phyloP scores from a whole-genome alignment of 768 basidiomycete species.

The Gloeopeniophorella convolvens region DNA sequence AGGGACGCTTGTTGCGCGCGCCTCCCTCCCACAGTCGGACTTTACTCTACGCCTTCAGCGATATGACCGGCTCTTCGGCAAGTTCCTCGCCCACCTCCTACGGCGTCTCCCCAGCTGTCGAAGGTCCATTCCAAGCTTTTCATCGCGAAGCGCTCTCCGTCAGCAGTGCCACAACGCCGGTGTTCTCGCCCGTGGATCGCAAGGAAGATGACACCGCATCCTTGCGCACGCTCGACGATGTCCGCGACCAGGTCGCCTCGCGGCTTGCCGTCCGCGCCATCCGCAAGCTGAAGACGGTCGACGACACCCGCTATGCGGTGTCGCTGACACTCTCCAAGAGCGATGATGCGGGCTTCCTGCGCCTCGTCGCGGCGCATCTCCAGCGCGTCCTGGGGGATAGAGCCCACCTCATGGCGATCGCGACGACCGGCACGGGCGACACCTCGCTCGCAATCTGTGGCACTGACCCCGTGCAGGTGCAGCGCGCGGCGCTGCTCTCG shows the following conservation, averaged over 20 bases:
- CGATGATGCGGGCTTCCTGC: slow-evolving; percentile 51
- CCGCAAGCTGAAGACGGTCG: slow-evolving; percentile 41
- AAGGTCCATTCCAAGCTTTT: neutral
- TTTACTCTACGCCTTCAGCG: too few species aligned
- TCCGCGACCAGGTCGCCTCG: slow-evolving; percentile 53
- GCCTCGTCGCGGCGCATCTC: slow-evolving; percentile 45
- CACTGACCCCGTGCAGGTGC: slow-evolving; percentile 49
- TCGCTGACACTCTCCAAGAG: slow-evolving; percentile 51
- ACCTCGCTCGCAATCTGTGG: slow-evolving; percentile 49
- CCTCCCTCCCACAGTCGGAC: neutral
- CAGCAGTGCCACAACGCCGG: slow-evolving; percentile 16
- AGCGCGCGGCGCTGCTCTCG: slow-evolving; percentile 59
- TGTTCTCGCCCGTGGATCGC: slow-evolving; percentile 7
- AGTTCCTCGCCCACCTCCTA: slow-evolving; percentile 17
- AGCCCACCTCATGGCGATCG: slow-evolving; percentile 47
- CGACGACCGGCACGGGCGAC: slow-evolving; percentile 35
- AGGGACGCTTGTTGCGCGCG: too few species aligned
- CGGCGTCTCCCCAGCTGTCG: slow-evolving; percentile 9
- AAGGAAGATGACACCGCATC: slow-evolving; percentile 1
- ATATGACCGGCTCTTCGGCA: slow-evolving; percentile 8
- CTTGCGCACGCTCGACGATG: slow-evolving; percentile 49
- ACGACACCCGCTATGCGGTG: slow-evolving; percentile 55
- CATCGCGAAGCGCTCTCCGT: slow-evolving; percentile 11
- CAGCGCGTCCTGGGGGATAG: slow-evolving; percentile 32
- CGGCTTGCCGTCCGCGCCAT: slow-evolving; percentile 50